A percentile compares a stretch with the other conserved stretches of the same genome.
Conservation (phyloP, 441 rosid species). For the Arabidopsis lyrata region DNA sequence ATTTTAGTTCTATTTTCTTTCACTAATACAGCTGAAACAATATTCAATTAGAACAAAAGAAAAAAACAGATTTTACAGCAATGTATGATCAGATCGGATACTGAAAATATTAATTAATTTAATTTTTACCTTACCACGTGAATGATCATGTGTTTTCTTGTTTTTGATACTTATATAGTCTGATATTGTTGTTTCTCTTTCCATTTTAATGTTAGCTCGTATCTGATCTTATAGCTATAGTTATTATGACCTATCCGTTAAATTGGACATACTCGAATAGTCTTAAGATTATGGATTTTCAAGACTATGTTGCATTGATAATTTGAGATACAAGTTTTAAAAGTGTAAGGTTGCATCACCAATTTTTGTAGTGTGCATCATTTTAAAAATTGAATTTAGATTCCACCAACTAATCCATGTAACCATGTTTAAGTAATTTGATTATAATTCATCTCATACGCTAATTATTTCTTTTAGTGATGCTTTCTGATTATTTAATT, state of each 20-base stretch:
- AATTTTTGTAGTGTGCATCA: background rate
- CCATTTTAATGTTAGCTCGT: constrained; percentile 18
- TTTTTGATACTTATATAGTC: constrained; percentile 15
- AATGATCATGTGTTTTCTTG: constrained; percentile 34
- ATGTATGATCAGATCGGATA: constrained; percentile 34
- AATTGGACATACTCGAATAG: too few relatives aligned
- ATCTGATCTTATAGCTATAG: constrained; percentile 1
- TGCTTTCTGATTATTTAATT: background rate
- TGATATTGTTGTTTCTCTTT: constrained; percentile 7
- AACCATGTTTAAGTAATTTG: constrained; percentile 4
- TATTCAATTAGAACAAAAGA: background rate
- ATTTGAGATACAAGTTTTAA: too few relatives aligned
- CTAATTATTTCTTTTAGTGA: background rate
- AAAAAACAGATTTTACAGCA: constrained; percentile 31
- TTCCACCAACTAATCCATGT: background rate
- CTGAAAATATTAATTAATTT: constrained; percentile 14
- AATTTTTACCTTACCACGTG: constrained; percentile 31
- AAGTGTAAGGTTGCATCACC: background rate
- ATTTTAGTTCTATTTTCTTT: background rate
- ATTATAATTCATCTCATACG: background rate
- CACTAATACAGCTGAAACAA: background rate
- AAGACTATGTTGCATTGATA: too few relatives aligned
- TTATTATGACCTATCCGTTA: background rate
- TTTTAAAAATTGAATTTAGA: background rate
- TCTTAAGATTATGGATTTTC: too few relatives aligned